These are phyloP conservation scores for Ophiostoma himal-ulmi DNA, from an alignment of 2,329 filamentous ascomycete genomes.

Conservation along the genomic window DNA sequence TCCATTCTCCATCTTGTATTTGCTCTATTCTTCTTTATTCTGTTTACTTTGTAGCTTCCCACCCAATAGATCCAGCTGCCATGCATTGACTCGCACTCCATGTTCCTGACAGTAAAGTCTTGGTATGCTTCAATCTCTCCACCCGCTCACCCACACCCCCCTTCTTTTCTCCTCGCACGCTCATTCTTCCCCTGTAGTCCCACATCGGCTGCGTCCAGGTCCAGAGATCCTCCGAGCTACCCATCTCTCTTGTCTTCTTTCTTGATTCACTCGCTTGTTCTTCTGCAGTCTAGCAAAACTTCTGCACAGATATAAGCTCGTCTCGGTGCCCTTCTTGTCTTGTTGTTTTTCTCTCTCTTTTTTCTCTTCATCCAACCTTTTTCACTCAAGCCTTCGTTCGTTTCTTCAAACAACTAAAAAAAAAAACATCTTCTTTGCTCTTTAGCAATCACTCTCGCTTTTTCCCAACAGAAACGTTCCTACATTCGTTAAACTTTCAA, in stretches of 20 bases:
- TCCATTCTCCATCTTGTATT: neutral
- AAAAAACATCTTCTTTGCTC: neutral
- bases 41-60: neutral
- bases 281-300: neutral
- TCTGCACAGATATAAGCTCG: neutral
- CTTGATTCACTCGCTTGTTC: too few relatives aligned
- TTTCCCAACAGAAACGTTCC: neutral
- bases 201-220: constrained; percentile 5
- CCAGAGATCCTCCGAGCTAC: constrained; percentile 3
- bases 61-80: neutral
- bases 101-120: neutral
- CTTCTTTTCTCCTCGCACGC: neutral
- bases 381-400: neutral
- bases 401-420: neutral
- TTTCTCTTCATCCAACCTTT: neutral
- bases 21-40: neutral
- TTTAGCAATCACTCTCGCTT: constrained; percentile 11
- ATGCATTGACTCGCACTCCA: neutral
- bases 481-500: neutral
- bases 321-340: constrained; percentile 8
- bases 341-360: neutral
- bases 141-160: neutral
- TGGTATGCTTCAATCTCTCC: constrained; percentile 11
- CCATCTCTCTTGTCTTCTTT: neutral
- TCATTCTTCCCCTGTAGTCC: constrained; percentile 4